A percentile compares a stretch with the other conserved stretches of the same genome.
Conservation (phyloP, 805 yeast genomes). For the Metschnikowia cerradonensis region DNA sequence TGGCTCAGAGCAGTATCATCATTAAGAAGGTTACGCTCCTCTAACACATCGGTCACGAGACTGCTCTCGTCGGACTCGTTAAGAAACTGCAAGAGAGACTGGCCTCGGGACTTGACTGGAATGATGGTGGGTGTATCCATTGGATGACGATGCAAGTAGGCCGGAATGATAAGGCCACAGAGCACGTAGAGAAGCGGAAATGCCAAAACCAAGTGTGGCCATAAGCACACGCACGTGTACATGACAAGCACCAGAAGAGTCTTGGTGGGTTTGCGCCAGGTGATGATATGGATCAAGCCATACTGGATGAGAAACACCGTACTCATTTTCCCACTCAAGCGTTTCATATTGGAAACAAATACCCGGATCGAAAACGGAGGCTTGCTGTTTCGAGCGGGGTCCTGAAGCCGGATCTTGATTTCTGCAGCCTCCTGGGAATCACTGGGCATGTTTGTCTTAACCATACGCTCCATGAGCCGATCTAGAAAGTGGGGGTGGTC, state of each 20-base stretch:
- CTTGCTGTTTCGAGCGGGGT: slow-evolving; percentile 40
- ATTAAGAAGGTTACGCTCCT: slow-evolving; percentile 8
- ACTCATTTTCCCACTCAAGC: slow-evolving; percentile 53
- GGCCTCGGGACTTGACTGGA: slow-evolving; percentile 48
- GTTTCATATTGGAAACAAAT: slow-evolving; percentile 54
- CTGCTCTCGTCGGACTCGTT: slow-evolving; percentile 28
- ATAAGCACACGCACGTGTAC: slow-evolving; percentile 63
- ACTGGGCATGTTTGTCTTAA: slow-evolving; percentile 48
- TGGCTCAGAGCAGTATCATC: slow-evolving; percentile 10
- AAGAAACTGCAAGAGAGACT: slow-evolving; percentile 45
- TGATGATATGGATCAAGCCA: slow-evolving; percentile 52
- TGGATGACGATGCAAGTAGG: slow-evolving; percentile 68
- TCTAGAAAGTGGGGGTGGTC: slow-evolving; percentile 52
- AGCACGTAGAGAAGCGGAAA: slow-evolving; percentile 58
- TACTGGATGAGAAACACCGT: slow-evolving; percentile 58
- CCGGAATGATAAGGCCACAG: slow-evolving; percentile 63
- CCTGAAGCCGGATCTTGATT: slow-evolving; percentile 39
- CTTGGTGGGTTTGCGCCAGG: slow-evolving; percentile 74
- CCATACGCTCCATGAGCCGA: slow-evolving; percentile 48
- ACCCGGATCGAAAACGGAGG: slow-evolving; percentile 57
- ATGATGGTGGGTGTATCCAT: slow-evolving; percentile 41
- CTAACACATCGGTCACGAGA: slow-evolving; percentile 30
- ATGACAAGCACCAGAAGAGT: slow-evolving; percentile 58
- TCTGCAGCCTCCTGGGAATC: slow-evolving; percentile 45
- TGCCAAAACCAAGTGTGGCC: slow-evolving; percentile 65